Percentiles rank a stretch among this genome's conserved stretches.
phyloP scores from a whole-genome alignment of 768 basidiomycete species.

The Mycena epipterygia region DNA sequence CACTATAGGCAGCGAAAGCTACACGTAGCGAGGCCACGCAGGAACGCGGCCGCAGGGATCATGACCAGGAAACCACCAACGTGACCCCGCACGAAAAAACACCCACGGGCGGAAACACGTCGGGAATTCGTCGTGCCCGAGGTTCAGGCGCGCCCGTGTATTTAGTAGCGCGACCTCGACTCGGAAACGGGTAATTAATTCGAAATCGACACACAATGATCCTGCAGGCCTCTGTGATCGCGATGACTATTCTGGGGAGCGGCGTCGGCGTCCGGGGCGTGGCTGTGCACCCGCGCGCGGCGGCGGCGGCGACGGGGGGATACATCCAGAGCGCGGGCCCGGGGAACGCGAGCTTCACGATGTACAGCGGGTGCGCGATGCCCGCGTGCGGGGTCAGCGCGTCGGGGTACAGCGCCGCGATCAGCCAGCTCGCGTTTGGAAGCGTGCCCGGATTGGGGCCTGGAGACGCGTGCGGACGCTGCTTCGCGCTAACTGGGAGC shows the following conservation, averaged over 20 bases:
- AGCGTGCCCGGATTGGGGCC: slow-evolving; percentile 61
- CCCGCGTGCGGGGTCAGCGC: slow-evolving; percentile 67
- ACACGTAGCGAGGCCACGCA: slow-evolving; percentile 7
- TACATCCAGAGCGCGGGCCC: slow-evolving; percentile 65
- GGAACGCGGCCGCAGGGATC: slow-evolving; percentile 12
- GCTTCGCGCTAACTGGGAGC: slow-evolving; percentile 66
- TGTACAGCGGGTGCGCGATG: slow-evolving; percentile 62
- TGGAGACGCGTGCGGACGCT: slow-evolving; percentile 74
- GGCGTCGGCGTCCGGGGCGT: slow-evolving; percentile 11
- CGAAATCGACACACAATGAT: slow-evolving; percentile 6
- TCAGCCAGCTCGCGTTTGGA: slow-evolving; percentile 71
- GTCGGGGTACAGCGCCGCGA: slow-evolving; percentile 67
- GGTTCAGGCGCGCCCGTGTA: slow-evolving; percentile 32
- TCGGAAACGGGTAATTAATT: neutral
- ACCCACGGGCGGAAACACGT: slow-evolving; percentile 21
- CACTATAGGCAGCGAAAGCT: neutral
- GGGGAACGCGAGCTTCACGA: slow-evolving; percentile 69
- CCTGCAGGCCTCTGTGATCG: slow-evolving; percentile 9
- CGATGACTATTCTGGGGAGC: neutral
- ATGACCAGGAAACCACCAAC: slow-evolving; percentile 3
- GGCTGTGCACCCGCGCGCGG: slow-evolving; percentile 32
- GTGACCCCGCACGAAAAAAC: neutral
- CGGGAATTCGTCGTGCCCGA: slow-evolving; percentile 34
- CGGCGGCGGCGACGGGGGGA: slow-evolving; percentile 55
- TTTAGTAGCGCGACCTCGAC: neutral